phyloP scores from a whole-genome alignment of 768 basidiomycete genomes.

The Mycena rosella region DNA sequence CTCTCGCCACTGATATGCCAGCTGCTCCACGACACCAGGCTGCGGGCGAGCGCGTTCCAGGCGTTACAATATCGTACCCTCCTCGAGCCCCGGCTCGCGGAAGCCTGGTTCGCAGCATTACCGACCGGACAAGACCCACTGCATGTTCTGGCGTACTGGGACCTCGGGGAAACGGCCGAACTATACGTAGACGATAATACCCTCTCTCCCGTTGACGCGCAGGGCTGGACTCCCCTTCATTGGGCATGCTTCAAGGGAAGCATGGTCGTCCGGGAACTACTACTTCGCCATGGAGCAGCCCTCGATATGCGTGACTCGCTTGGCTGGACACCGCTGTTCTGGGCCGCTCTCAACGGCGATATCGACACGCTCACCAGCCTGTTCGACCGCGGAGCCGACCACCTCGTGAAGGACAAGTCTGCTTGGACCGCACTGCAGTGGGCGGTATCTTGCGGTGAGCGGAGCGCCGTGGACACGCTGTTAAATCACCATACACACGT shows the following conservation, averaged over 20 bases:
- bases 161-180: constrained; percentile 23
- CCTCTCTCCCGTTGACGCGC: constrained; percentile 4
- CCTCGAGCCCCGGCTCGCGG: constrained; percentile 18
- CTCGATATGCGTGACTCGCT: constrained; percentile 23
- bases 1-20: constrained; percentile 12
- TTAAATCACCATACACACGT: constrained; percentile 27
- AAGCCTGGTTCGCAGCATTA: constrained; percentile 25
- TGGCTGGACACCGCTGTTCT: constrained; percentile 31
- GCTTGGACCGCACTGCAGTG: constrained; percentile 33
- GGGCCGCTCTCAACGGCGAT: constrained; percentile 31
- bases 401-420: constrained; percentile 26
- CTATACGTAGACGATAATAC: constrained; percentile 8
- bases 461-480: constrained; percentile 10
- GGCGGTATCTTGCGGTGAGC: constrained; percentile 28
- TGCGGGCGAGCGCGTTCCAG: constrained; percentile 27
- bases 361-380: constrained; percentile 15
- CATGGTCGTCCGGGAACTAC: constrained; percentile 19
- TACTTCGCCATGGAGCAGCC: constrained; percentile 17
- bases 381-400: constrained; percentile 25
- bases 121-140: constrained; percentile 25
- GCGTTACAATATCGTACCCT: constrained; percentile 26
- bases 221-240: constrained; percentile 34
- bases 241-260: constrained; percentile 32
- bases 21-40: constrained; percentile 15
- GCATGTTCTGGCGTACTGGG: constrained; percentile 29